phyloP scores from a whole-genome alignment of 176 grass and related monocot genomes.

The Ensete ventricosum region DNA sequence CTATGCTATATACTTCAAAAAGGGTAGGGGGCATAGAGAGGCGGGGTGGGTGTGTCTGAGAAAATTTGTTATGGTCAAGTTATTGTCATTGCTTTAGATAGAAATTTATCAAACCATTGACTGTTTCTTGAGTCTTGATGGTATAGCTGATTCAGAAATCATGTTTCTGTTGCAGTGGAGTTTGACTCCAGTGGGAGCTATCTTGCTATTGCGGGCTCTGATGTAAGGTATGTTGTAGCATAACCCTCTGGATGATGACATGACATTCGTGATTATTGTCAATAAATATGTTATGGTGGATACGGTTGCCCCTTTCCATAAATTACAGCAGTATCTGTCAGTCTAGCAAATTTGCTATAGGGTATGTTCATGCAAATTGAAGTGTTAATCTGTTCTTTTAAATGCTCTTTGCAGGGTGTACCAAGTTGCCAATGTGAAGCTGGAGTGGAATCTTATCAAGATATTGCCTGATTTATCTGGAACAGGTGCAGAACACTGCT shows the following conservation, averaged over 20 bases:
- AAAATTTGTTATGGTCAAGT: too few species aligned
- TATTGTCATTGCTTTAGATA: too few species aligned
- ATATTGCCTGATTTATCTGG: slow-evolving; percentile 91
- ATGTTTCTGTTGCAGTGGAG: slow-evolving; percentile 58
- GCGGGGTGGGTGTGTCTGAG: too few species aligned
- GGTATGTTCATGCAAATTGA: background rate
- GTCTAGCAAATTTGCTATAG: background rate
- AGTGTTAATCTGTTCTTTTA: background rate
- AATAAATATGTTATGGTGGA: too few species aligned
- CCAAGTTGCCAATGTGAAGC: slow-evolving; percentile 93
- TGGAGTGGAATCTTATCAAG: slow-evolving; percentile 96
- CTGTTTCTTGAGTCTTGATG: background rate
- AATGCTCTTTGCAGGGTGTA: slow-evolving; percentile 47
- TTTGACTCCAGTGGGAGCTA: slow-evolving; percentile 95
- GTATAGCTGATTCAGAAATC: background rate
- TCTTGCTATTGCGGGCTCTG: slow-evolving; percentile 85
- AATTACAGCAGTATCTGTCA: background rate
- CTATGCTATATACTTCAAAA: too few species aligned
- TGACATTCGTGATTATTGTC: background rate
- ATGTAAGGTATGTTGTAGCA: slow-evolving; percentile 48
- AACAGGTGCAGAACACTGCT: slow-evolving; percentile 42
- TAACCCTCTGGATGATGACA: background rate
- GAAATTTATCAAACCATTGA: too few species aligned
- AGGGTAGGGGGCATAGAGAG: too few species aligned
- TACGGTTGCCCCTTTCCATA: too few species aligned